Evolutionary conservation across 2,329 filamentous ascomycete genomes (phyloP), one percentile per base, ranked within the genome.

Genomic region (Neoscytalidium dimidiatum): DNA sequence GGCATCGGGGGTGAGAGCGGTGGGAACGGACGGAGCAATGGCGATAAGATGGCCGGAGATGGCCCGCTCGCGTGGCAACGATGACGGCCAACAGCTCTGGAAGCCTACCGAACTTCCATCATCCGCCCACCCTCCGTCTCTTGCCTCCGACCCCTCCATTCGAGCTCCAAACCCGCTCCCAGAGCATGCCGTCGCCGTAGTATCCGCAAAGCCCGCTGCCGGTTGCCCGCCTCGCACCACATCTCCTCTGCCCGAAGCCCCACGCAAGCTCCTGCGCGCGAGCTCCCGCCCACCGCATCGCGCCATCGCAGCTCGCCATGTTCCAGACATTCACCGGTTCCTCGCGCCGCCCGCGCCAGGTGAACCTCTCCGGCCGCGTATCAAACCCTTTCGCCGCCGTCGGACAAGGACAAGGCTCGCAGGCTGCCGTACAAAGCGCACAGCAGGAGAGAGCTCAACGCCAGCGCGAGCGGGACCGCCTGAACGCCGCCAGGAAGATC

Each of bases 321-420:
- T 96, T 95, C 80, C 89, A 91, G 67, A 93, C 91, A 62, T 99
- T 99, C 81, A 95, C 92, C 26, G 95, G 95, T 71, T 92, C 82
- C 79, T 92, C 92, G 71, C 89, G 92, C 73, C 91, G 92, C 70
- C 90, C 90, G 67, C 90, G 95, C 69, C 94, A 97, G 77, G 92
- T 98, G 75, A 97, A 98, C 79, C 89, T 99, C 67, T 95, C 92
- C 69, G 95, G 93, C 68, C 90, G 94, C 71, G 87, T 87, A 69
- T 83, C 83, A 58, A 96, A 97, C 73, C 92, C 93, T 3, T 96
- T 95, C 77, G 88, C 85, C 60, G 78, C 77, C 62, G 77, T 85
- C 66, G 86, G 86, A 69, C 77, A 79, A 66, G 89, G 88, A 19
- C 23, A 41, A 35, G 62, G 62, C 48, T 84, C 91, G 4, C 91